Evolutionary conservation across 352 stramenopile species (phyloP).

Genomic region (Globisporangium spinosum): DNA sequence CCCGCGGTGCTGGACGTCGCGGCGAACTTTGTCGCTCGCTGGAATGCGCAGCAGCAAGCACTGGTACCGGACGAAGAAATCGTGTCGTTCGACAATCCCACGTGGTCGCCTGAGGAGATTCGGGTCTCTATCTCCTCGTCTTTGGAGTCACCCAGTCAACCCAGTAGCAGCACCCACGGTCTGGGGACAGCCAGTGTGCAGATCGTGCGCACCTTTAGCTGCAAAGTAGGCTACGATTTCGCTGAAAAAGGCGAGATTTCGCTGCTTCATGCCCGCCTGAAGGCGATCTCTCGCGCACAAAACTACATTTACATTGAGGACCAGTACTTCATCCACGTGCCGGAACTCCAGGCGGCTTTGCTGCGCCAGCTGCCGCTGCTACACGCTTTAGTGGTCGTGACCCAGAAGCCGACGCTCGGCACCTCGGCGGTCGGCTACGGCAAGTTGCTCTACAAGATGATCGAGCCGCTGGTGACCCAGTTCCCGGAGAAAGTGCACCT

Average conservation of each 20-base stretch:
- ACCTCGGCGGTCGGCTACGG: constrained; percentile 27
- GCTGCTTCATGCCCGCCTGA: constrained; percentile 28
- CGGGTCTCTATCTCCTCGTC: background rate
- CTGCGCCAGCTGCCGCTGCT: constrained; percentile 27
- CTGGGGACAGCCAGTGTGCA: constrained; percentile 21
- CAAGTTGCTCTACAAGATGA: constrained; percentile 37
- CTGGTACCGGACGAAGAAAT: constrained; percentile 7
- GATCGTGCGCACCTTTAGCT: constrained; percentile 40
- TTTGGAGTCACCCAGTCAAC: background rate
- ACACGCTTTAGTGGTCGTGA: constrained; percentile 27
- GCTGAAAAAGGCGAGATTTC: constrained; percentile 32
- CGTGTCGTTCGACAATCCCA: constrained; percentile 8
- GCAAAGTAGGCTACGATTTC: constrained; percentile 31
- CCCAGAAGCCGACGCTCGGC: constrained; percentile 16
- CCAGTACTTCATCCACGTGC: constrained; percentile 47
- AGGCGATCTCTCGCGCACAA: constrained; percentile 31
- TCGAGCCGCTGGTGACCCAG: constrained; percentile 27
- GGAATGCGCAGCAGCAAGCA: constrained; percentile 20
- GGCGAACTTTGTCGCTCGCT: constrained; percentile 30
- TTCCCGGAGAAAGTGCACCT: constrained; percentile 36
- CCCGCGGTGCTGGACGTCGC: constrained; percentile 23
- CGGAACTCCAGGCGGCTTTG: constrained; percentile 26
- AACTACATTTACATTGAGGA: constrained; percentile 49
- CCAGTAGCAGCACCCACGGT: background rate
- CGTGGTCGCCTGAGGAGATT: background rate